Percentiles rank a stretch among this genome's conserved stretches.
phyloP scores from a whole-genome alignment of 768 basidiomycete species.

The Strobilomyces echinocephalus region DNA sequence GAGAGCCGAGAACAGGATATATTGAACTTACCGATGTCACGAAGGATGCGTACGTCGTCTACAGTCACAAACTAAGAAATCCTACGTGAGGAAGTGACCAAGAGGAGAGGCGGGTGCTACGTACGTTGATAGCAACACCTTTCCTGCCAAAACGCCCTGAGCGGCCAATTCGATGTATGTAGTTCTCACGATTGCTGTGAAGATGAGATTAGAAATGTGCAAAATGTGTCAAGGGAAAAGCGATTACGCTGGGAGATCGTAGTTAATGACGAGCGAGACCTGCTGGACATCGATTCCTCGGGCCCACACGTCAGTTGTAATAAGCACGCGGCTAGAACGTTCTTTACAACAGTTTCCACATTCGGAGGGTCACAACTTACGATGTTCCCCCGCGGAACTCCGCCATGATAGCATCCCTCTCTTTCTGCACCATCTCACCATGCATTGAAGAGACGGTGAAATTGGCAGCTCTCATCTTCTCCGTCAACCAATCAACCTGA shows the following conservation, averaged over 20 bases:
- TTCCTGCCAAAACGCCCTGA: constrained; percentile 98
- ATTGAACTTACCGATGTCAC: constrained; percentile 78
- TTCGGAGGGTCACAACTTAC: constrained; percentile 40
- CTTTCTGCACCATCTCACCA: constrained; percentile 94
- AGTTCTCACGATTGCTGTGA: constrained; percentile 91
- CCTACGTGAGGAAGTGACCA: constrained; percentile 13
- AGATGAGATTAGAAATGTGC: constrained; percentile 11
- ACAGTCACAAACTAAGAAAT: constrained; percentile 77
- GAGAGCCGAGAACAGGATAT: constrained; percentile 1
- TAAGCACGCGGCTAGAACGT: constrained; percentile 74
- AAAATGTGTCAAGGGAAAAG: constrained; percentile 5
- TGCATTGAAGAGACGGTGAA: constrained; percentile 97
- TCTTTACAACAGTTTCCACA: constrained; percentile 6
- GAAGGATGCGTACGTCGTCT: constrained; percentile 93
- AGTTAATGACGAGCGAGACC: constrained; percentile 95
- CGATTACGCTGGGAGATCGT: constrained; percentile 85
- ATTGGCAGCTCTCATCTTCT: constrained; percentile 98
- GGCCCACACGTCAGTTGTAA: constrained; percentile 96
- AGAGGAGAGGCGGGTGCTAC: constrained; percentile 24
- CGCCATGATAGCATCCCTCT: constrained; percentile 94
- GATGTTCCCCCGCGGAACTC: constrained; percentile 93
- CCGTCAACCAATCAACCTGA: constrained; percentile 95
- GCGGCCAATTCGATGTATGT: constrained; percentile 99
- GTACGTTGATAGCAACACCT: constrained; percentile 98
- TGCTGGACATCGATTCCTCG: constrained; percentile 98